phyloP scores from a whole-genome alignment of 495 filamentous ascomycete genomes.

The Talaromyces liani region DNA sequence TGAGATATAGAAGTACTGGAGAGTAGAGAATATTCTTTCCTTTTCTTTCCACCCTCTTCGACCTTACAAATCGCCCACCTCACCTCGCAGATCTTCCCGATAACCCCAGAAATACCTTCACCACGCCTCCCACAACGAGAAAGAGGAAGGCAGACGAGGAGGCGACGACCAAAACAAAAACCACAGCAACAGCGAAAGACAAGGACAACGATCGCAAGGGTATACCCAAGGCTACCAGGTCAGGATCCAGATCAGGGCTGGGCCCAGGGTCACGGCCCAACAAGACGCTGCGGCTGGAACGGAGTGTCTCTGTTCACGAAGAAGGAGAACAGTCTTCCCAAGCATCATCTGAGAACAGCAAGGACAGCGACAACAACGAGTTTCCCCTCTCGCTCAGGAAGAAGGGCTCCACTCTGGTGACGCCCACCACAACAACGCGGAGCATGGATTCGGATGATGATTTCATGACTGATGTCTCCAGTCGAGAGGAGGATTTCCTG shows the following conservation, averaged over 20 bases:
- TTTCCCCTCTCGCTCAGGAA: conserved; percentile 11
- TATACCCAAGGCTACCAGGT: neutral
- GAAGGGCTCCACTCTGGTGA: conserved; percentile 28
- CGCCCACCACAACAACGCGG: conserved; percentile 32
- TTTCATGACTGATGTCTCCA: conserved; percentile 80
- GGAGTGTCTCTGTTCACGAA: conserved; percentile 10
- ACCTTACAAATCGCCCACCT: neutral
- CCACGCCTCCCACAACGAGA: conserved; percentile 61
- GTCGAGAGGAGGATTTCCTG: conserved; percentile 64
- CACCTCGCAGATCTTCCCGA: neutral
- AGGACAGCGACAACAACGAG: conserved; percentile 7
- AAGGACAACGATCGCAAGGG: neutral
- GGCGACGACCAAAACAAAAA: conserved; percentile 36
- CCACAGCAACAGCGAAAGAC: neutral
- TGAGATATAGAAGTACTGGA: neutral
- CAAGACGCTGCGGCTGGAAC: conserved; percentile 4
- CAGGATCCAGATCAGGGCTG: neutral
- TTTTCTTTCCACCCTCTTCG: neutral
- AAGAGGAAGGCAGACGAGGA: conserved; percentile 91
- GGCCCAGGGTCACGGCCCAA: conserved; percentile 3
- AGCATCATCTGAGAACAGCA: neutral
- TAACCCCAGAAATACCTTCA: conserved; percentile 27
- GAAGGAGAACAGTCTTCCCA: conserved; percentile 11
- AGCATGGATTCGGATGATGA: conserved; percentile 97
- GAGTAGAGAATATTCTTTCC: neutral